A percentile compares a stretch with the other conserved stretches of the same genome.
phyloP scores from a whole-genome alignment of 169 alveolate species.

The Plasmodium malariae region DNA sequence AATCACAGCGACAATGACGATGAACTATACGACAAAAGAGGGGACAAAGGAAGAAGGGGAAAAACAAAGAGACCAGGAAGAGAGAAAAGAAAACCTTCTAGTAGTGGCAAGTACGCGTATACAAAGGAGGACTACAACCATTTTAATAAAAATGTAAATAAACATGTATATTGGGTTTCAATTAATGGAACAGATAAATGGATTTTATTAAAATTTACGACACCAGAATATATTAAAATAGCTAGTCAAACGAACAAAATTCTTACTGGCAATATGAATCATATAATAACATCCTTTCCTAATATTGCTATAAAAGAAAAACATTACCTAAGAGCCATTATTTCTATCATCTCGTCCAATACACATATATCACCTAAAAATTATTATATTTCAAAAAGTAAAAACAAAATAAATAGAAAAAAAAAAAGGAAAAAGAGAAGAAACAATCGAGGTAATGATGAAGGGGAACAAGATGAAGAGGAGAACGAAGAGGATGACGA shows the following conservation, averaged over 20 bases:
- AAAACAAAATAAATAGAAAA: background rate
- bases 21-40: background rate
- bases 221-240: constrained; percentile 48
- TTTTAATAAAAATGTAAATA: constrained; percentile 51
- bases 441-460: background rate
- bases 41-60: background rate
- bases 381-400: constrained; percentile 25
- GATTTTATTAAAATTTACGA: constrained; percentile 43
- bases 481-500: constrained; percentile 6
- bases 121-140: constrained; percentile 41
- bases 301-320: constrained; percentile 61
- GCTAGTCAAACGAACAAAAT: constrained; percentile 30
- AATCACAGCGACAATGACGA: background rate
- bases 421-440: background rate
- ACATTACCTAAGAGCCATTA: constrained; percentile 58
- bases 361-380: constrained; percentile 59
- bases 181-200: constrained; percentile 46
- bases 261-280: constrained; percentile 49
- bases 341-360: constrained; percentile 47
- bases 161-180: constrained; percentile 61
- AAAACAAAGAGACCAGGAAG: background rate
- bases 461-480: constrained; percentile 3
- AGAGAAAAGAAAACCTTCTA: background rate
- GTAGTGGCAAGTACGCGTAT: background rate
- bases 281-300: constrained; percentile 45